Evolutionary conservation across 306 rosid genomes (phyloP), one percentile per base, ranked within the genome.

Genomic region (Quillaja saponaria): DNA sequence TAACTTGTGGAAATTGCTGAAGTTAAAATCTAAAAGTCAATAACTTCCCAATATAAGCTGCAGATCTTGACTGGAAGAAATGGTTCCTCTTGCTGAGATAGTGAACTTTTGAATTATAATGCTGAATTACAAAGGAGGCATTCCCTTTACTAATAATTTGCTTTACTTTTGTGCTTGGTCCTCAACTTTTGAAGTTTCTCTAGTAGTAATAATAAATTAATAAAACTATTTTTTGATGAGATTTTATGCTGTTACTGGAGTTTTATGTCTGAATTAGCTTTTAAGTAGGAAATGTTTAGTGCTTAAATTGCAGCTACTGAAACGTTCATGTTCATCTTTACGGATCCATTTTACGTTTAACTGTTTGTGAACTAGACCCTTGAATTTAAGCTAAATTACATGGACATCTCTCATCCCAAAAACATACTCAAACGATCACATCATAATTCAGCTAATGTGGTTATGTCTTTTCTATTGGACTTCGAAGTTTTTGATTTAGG

Each of bases 61-160:
- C 33, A 3, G 18, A 31, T 12, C 38, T 4, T 8, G 11, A 37
- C 7, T 34, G 7, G 18, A 34, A 47, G 34, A 11, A 16, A 3
- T 38, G 16, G 21, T 42, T 55, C 60, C n/a, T 7, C 8, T n/a
- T n/a, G 34, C 1, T 2, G n/a, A n/a, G n/a, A 15, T n/a, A n/a
- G 14, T 61, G 13, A 10, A 5, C 42, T 33, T 39, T 20, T 11
- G 34, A 50, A 40, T 54, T 55, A 41, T 48, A 21, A 31, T 13
- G 42, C 31, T 41, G 55, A 41, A 61, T 60, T 28, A 1, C 17
- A 13, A 44, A 16, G 15, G 20, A 42, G n/a, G n/a, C n/a, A n/a
- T n/a, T n/a, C n/a, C n/a, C 12, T 13, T 14, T 50, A 41, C 68
- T 17, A 40, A 42, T 55, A 40, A 66, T 68, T 4, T 39, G 18